phyloP scores from a whole-genome alignment of 2,329 filamentous ascomycete species.

The Ceratocystiopsis sp. region DNA sequence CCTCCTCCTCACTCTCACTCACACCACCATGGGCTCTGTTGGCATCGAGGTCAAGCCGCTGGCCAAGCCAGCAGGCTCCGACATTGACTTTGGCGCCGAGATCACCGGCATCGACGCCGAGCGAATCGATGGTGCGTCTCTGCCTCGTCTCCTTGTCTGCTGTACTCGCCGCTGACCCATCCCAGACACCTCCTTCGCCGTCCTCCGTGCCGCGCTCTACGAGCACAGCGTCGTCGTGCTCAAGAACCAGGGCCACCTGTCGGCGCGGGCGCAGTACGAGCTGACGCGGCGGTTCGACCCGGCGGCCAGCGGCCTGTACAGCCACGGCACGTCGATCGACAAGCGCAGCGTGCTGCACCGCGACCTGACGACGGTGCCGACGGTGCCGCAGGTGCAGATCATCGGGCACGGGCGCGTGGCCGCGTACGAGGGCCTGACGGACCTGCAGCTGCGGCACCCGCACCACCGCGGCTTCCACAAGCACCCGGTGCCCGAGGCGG shows the following conservation, averaged over 20 bases:
- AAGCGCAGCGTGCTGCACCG: slow-evolving; percentile 53
- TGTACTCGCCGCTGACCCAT: too few species aligned
- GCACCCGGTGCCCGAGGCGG: slow-evolving; percentile 35
- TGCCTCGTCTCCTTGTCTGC: too few species aligned
- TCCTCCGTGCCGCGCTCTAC: slow-evolving; percentile 49
- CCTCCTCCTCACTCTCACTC: not conserved
- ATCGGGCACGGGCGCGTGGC: slow-evolving; percentile 58
- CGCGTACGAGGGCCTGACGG: slow-evolving; percentile 51
- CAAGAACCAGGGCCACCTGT: slow-evolving; percentile 45
- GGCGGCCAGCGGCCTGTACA: slow-evolving; percentile 38
- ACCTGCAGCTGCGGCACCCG: slow-evolving; percentile 54
- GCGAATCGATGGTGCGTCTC: slow-evolving; percentile 36
- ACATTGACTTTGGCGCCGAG: slow-evolving; percentile 41
- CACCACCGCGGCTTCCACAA: slow-evolving; percentile 65
- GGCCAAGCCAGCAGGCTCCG: slow-evolving; percentile 2
- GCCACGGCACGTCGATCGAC: slow-evolving; percentile 59
- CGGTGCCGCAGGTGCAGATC: slow-evolving; percentile 63
- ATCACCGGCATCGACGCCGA: slow-evolving; percentile 42
- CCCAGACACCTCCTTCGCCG: slow-evolving; percentile 46
- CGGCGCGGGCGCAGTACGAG: slow-evolving; percentile 54
- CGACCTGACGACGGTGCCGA: slow-evolving; percentile 64
- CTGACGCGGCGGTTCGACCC: slow-evolving; percentile 61
- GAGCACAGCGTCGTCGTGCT: slow-evolving; percentile 52
- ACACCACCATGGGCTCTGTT: slow-evolving; percentile 6
- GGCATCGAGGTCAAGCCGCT: slow-evolving; percentile 4